These are phyloP conservation scores for Straminergon stramineum DNA, from an alignment of 225 moss, liverwort and hornwort species.

Conservation along the genomic window DNA sequence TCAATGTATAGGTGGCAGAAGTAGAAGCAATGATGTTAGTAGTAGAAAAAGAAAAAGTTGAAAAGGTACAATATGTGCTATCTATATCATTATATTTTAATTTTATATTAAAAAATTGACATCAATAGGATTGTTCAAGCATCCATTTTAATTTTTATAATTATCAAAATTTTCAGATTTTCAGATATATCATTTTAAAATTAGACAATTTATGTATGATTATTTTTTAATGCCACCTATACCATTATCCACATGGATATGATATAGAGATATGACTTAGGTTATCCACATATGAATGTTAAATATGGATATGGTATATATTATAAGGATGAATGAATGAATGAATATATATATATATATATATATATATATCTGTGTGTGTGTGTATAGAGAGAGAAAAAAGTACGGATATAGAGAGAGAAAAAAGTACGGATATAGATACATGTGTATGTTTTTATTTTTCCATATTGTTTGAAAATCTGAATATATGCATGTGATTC, in stretches of 20 bases:
- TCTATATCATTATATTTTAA: background rate
- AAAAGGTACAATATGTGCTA: constrained; percentile 14
- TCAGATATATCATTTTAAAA: background rate
- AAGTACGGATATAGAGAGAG: background rate
- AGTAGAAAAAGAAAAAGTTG: constrained; percentile 86
- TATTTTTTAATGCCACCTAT: background rate
- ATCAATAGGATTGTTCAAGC: background rate
- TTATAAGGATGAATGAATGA: too few relatives aligned
- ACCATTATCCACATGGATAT: background rate
- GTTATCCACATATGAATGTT: background rate
- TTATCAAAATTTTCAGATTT: background rate
- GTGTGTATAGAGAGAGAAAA: too few relatives aligned
- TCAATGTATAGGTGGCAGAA: constrained; percentile 51
- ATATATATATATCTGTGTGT: background rate
- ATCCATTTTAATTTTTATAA: background rate
- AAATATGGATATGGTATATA: background rate
- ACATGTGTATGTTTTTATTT: background rate
- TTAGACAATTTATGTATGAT: background rate
- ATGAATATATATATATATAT: too few relatives aligned
- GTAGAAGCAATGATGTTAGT: constrained; percentile 79
- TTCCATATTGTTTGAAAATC: background rate
- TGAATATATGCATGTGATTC: background rate
- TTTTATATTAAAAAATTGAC: background rate
- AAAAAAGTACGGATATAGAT: background rate
- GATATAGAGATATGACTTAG: accelerated